Conservation (phyloP, 2,329 filamentous ascomycete genomes). For the Curvularia hawaiiensis region DNA sequence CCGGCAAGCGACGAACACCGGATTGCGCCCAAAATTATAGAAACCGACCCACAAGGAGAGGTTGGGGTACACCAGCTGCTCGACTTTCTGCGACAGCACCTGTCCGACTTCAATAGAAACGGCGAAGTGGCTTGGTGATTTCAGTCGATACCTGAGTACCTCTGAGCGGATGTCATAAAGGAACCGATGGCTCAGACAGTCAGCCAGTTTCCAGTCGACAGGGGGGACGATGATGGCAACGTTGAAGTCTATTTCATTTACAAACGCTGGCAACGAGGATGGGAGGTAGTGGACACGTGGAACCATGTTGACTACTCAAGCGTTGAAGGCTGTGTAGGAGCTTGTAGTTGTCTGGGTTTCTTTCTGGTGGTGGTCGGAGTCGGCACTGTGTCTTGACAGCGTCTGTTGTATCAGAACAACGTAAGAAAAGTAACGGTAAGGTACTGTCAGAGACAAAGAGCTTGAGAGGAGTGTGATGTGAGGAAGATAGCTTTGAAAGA, state of each 20-base stretch:
- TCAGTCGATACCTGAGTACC: slow-evolving; percentile 12
- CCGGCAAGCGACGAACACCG: slow-evolving; percentile 3
- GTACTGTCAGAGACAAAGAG: not conserved
- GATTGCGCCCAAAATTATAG: slow-evolving; percentile 4
- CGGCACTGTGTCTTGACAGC: not conserved
- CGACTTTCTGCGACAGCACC: not conserved
- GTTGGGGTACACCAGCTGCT: not conserved
- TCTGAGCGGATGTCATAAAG: slow-evolving; percentile 10
- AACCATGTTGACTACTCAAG: not conserved
- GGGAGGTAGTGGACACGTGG: too few relatives aligned
- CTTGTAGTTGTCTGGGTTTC: not conserved
- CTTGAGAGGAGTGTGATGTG: not conserved
- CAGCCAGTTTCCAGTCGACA: slow-evolving; percentile 4
- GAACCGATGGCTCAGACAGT: slow-evolving; percentile 5
- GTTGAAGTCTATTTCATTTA: not conserved
- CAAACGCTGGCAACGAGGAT: too few relatives aligned
- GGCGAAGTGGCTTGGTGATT: slow-evolving; percentile 14
- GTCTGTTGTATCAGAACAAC: not conserved
- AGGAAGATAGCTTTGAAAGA: not conserved
- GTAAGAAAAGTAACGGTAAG: not conserved
- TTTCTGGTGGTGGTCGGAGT: not conserved
- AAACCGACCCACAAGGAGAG: slow-evolving; percentile 16
- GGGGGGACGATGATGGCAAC: not conserved
- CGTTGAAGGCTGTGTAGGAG: not conserved
- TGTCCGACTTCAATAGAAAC: slow-evolving; percentile 11